phyloP scores from a whole-genome alignment of 805 yeast species.

The Kregervanrija pseudodelftensis region DNA sequence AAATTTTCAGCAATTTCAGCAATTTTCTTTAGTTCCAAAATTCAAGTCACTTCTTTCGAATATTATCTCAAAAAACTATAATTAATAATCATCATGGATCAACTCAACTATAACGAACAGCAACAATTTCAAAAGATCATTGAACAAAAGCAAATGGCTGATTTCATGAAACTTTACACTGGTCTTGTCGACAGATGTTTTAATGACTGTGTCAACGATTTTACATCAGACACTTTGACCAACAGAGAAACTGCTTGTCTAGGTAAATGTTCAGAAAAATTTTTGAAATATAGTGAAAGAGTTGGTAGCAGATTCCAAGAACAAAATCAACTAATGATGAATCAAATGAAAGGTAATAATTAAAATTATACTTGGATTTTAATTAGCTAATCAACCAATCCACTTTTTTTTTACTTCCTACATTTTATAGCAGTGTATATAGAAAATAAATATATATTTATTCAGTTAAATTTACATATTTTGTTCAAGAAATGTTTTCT shows the following conservation, averaged over 20 bases:
- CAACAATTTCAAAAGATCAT: conserved; percentile 93
- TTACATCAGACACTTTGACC: conserved; percentile 85
- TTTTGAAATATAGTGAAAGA: conserved; percentile 95
- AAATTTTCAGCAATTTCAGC: background rate
- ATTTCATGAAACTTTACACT: conserved; percentile 95
- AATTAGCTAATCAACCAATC: too few relatives aligned
- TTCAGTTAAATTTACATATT: too few relatives aligned
- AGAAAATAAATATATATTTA: background rate
- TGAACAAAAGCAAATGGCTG: conserved; percentile 97
- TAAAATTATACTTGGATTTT: conserved; percentile 1
- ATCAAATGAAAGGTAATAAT: conserved; percentile 43
- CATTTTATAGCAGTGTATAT: background rate
- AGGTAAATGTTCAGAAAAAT: conserved; percentile 91
- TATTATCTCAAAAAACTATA: background rate
- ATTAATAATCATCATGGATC: conserved; percentile 60
- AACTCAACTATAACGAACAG: conserved; percentile 90
- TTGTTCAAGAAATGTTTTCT: conserved; percentile 27
- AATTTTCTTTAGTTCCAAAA: background rate
- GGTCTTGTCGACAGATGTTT: conserved; percentile 95
- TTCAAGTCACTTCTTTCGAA: too few relatives aligned
- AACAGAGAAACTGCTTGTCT: conserved; percentile 82
- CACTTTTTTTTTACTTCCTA: too few relatives aligned
- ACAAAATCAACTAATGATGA: conserved; percentile 74
- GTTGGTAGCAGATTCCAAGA: conserved; percentile 99
- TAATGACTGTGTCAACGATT: conserved; percentile 95